phyloP scores from a whole-genome alignment of 805 yeast species.

The Lipomyces spencermartinsiae region DNA sequence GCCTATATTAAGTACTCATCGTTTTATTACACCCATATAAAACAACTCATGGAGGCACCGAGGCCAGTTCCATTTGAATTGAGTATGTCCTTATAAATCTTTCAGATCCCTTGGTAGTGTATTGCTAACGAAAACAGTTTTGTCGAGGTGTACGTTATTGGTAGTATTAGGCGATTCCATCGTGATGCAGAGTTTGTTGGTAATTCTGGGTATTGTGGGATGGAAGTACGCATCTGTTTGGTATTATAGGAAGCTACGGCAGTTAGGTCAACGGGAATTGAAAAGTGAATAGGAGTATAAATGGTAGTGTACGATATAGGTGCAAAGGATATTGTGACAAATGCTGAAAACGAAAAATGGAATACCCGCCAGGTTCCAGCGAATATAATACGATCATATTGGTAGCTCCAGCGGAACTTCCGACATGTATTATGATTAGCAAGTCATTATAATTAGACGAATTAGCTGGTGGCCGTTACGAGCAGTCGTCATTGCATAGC shows the following conservation, averaged over 20 bases:
- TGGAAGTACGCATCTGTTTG: constrained; percentile 29
- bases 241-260: constrained; percentile 27
- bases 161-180: constrained; percentile 36
- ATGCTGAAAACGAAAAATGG: neutral
- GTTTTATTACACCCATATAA: constrained; percentile 28
- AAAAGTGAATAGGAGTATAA: neutral
- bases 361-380: neutral
- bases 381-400: neutral
- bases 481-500: neutral
- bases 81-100: constrained; percentile 21
- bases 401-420: neutral
- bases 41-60: constrained; percentile 30
- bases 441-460: neutral
- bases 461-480: too few species aligned
- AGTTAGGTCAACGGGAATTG: constrained; percentile 3
- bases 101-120: neutral
- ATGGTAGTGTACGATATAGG: neutral
- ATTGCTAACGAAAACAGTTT: constrained; percentile 19
- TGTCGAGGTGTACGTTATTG: constrained; percentile 36
- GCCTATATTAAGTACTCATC: constrained; percentile 36
- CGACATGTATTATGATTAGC: neutral
- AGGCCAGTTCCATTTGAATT: constrained; percentile 31
- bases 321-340: neutral
- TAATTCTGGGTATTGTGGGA: constrained; percentile 30
- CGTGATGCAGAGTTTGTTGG: constrained; percentile 31